Evolutionary conservation across 164 flowering plant genomes (phyloP).

Genomic region (Houttuynia cordata): DNA sequence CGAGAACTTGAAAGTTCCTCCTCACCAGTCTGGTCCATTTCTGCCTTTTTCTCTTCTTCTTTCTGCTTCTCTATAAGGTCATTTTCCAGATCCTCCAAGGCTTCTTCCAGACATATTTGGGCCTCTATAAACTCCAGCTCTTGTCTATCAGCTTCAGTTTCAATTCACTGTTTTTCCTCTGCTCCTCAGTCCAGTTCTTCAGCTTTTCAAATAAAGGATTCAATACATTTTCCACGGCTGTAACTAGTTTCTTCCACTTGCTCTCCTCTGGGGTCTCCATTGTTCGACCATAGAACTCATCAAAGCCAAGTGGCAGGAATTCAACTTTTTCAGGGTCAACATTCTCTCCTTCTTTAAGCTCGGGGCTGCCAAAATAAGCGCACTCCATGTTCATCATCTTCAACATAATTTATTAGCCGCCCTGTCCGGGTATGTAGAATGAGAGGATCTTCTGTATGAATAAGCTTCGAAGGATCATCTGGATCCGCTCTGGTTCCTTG

Average conservation of each 20-base stretch:
- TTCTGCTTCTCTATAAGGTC: conserved; percentile 45
- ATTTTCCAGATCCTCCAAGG: conserved; percentile 56
- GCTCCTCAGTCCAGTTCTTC: conserved; percentile 63
- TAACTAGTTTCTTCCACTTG: conserved; percentile 21
- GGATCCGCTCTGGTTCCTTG: conserved; percentile 78
- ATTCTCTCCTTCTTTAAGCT: conserved; percentile 49
- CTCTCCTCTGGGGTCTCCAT: conserved; percentile 15
- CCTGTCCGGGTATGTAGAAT: conserved; percentile 73
- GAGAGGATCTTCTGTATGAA: conserved; percentile 62
- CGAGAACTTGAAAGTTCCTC: conserved; percentile 18
- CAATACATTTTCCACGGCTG: conserved; percentile 20
- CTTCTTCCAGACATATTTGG: conserved; percentile 54
- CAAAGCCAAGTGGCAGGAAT: conserved; percentile 81
- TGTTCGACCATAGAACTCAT: conserved; percentile 65
- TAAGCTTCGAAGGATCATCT: conserved; percentile 57
- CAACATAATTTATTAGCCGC: conserved; percentile 57
- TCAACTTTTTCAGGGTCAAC: conserved; percentile 55
- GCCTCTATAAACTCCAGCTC: conserved; percentile 67
- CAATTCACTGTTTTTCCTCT: conserved; percentile 43
- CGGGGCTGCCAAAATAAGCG: conserved; percentile 93
- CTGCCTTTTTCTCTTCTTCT: conserved; percentile 52
- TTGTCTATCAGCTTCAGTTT: conserved; percentile 34
- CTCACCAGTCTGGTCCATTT: conserved; percentile 23
- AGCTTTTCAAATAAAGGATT: conserved; percentile 32
- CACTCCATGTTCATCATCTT: conserved; percentile 73